Evolutionary conservation across 2,329 filamentous ascomycete genomes (phyloP).

Genomic region (Fusarium proliferatum): DNA sequence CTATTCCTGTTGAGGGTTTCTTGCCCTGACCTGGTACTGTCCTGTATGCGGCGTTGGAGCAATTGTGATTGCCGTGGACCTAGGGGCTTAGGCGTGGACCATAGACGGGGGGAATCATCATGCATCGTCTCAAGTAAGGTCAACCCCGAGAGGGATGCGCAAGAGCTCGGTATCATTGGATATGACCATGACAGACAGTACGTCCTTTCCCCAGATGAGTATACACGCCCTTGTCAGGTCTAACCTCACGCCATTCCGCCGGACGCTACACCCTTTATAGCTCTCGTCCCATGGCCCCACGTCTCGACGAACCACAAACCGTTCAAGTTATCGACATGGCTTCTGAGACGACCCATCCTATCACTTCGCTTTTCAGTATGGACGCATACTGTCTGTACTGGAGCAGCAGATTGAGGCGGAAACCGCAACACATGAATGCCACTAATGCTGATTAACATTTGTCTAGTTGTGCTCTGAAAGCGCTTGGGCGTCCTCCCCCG

Average conservation of each 20-base stretch:
- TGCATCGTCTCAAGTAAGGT: conserved; percentile 37
- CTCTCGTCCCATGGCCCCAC: conserved; percentile 44
- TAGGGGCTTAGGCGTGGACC: conserved; percentile 27
- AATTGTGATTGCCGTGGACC: conserved; percentile 38
- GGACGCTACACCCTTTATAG: conserved; percentile 44
- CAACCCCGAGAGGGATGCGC: conserved; percentile 25
- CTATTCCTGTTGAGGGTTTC: conserved; percentile 14
- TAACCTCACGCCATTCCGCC: conserved; percentile 46
- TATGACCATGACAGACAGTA: conserved; percentile 7
- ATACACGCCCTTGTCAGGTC: conserved; percentile 34
- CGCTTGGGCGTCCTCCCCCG: conserved; percentile 7
- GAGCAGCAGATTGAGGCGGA: conserved; percentile 27
- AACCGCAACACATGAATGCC: conserved; percentile 20
- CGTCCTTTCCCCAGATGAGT: conserved; percentile 41
- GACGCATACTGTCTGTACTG: conserved; percentile 9
- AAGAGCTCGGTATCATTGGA: conserved; percentile 30
- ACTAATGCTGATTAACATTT: conserved; percentile 29
- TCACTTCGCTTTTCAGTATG: conserved; percentile 29
- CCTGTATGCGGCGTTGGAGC: conserved; percentile 1
- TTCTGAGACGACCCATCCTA: conserved; percentile 38
- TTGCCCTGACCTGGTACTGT: conserved; percentile 13
- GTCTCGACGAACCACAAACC: conserved; percentile 39
- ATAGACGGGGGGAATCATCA: conserved; percentile 20
- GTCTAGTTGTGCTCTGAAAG: conserved; percentile 18
- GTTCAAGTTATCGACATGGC: conserved; percentile 24